These are phyloP conservation scores for Bocquillonia castaneifolia DNA, from an alignment of 441 rosid genomes.

Conservation along the genomic window DNA sequence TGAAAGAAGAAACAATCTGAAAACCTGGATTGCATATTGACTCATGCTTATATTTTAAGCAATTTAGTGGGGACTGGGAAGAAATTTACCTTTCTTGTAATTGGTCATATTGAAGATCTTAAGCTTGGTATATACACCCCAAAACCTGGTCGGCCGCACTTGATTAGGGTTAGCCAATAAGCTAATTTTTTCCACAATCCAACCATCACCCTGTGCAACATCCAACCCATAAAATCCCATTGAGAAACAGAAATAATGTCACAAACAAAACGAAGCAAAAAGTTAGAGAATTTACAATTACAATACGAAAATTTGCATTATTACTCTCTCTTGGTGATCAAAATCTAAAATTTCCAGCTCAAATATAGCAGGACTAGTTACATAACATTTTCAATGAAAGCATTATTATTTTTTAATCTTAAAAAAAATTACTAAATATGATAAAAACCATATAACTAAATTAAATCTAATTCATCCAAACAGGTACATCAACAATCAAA, in stretches of 20 bases:
- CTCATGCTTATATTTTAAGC: neutral
- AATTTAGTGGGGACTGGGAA: neutral
- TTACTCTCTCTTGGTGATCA: neutral
- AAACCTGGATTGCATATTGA: neutral
- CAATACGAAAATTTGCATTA: neutral
- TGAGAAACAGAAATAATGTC: neutral
- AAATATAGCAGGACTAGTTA: neutral
- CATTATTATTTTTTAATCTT: neutral
- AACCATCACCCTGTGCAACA: conserved; percentile 76
- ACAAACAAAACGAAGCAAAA: neutral
- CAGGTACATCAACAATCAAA: neutral
- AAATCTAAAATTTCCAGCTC: neutral
- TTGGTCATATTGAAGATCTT: conserved; percentile 82
- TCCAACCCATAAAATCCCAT: conserved; percentile 5
- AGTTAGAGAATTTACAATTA: neutral
- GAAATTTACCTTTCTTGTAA: conserved; percentile 60
- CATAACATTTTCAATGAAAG: neutral
- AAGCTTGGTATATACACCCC: conserved; percentile 94
- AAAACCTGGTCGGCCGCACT: conserved; percentile 74
- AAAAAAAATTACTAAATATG: too few relatives aligned
- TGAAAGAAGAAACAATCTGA: neutral
- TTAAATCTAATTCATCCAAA: neutral
- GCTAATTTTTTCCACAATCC: conserved; percentile 88
- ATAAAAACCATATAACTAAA: neutral
- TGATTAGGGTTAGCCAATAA: conserved; percentile 83